Evolutionary conservation across 495 filamentous ascomycete species (phyloP).

Genomic region (Chaetomium tenue): DNA sequence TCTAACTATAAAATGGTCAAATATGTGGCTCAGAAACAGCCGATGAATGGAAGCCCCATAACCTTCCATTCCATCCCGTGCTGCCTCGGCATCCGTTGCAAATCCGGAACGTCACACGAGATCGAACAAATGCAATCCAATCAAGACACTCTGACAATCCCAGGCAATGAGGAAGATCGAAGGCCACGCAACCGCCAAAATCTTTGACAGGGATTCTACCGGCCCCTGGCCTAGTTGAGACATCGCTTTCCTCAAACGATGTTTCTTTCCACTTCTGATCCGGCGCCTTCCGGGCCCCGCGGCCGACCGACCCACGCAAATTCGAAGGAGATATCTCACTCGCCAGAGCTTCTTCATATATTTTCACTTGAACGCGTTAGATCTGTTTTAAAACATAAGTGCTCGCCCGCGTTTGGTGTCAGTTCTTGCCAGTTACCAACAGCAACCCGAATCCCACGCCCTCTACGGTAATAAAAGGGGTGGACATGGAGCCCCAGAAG

Average conservation of each 20-base stretch:
- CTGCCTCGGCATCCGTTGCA: not conserved
- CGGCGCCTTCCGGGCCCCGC: not conserved
- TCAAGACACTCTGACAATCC: not conserved
- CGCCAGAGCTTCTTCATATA: too few relatives aligned
- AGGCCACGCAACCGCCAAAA: not conserved
- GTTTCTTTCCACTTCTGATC: not conserved
- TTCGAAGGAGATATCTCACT: not conserved
- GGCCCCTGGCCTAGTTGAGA: not conserved
- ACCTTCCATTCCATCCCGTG: not conserved
- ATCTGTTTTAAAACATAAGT: not conserved
- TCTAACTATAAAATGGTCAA: too few relatives aligned
- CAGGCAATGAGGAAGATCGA: not conserved
- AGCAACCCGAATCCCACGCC: not conserved
- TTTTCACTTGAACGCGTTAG: too few relatives aligned
- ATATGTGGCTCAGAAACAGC: not conserved
- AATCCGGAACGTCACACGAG: not conserved
- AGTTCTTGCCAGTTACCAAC: not conserved
- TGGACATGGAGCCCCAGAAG: slow-evolving; percentile 10
- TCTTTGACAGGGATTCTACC: not conserved
- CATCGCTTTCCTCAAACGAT: not conserved
- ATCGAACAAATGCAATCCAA: not conserved
- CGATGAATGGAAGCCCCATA: not conserved
- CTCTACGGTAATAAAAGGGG: not conserved
- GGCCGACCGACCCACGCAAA: not conserved
- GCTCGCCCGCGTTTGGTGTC: too few relatives aligned